Conservation (phyloP, 1,284 basidiomycete genomes). For the Irpex rosettiformis region DNA sequence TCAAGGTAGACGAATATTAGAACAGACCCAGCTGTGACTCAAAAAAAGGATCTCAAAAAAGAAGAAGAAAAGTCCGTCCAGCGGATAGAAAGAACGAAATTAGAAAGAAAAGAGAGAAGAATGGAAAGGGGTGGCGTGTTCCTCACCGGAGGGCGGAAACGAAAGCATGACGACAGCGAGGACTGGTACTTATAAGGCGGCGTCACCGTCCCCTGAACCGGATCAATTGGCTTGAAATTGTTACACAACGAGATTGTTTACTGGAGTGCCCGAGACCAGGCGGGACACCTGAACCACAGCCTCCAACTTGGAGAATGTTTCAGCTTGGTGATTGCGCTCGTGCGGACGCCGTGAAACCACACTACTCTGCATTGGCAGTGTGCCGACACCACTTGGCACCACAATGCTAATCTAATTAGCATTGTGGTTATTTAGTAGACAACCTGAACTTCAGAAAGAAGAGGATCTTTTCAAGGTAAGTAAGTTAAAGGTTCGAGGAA, state of each 20-base stretch:
- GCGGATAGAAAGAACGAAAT: slow-evolving; percentile 17
- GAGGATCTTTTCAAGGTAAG: not conserved
- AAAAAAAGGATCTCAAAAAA: slow-evolving; percentile 14
- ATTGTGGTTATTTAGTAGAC: too few species aligned
- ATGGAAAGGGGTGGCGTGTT: slow-evolving; percentile 10
- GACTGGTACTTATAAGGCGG: not conserved
- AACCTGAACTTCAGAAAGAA: not conserved
- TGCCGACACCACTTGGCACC: not conserved
- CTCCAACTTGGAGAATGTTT: not conserved
- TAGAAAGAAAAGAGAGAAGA: slow-evolving; percentile 6
- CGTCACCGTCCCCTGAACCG: not conserved
- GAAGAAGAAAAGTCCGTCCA: slow-evolving; percentile 23
- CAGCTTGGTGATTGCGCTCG: not conserved
- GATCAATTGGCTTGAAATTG: not conserved
- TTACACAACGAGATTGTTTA: not conserved
- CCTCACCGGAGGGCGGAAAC: slow-evolving; percentile 1
- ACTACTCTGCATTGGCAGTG: not conserved
- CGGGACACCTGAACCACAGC: not conserved
- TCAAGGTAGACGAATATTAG: slow-evolving; percentile 23
- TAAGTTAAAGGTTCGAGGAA: not conserved
- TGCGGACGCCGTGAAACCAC: not conserved
- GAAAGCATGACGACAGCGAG: not conserved
- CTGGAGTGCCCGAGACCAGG: not conserved
- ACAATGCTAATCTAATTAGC: not conserved
- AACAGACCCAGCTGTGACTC: slow-evolving; percentile 11